These are phyloP conservation scores for Casuarina cunninghamiana DNA, from an alignment of 306 rosid species.

Conservation along the genomic window DNA sequence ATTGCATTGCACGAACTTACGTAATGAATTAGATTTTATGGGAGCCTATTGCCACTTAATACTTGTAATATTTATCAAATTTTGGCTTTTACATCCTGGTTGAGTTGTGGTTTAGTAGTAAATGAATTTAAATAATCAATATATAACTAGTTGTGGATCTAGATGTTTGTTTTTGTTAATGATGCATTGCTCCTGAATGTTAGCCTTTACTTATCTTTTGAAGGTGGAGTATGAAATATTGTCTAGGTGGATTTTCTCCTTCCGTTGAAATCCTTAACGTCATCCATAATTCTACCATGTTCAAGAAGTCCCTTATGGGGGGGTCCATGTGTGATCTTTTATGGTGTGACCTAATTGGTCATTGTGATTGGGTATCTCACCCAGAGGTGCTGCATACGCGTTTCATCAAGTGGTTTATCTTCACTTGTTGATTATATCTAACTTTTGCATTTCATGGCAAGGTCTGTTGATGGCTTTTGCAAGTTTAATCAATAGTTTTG, in stretches of 20 bases:
- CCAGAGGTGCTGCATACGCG: slow-evolving; percentile 95
- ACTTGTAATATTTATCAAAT: background rate
- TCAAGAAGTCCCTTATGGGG: slow-evolving; percentile 95
- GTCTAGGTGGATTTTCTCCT: slow-evolving; percentile 94
- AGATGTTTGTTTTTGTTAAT: background rate
- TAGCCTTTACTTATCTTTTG: too few species aligned
- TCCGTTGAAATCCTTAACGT: slow-evolving; percentile 93
- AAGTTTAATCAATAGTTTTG: background rate
- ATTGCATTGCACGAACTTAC: too few species aligned
- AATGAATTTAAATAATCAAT: background rate
- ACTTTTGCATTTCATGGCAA: background rate
- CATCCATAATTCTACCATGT: slow-evolving; percentile 90
- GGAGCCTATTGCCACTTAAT: too few species aligned
- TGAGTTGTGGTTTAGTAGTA: background rate
- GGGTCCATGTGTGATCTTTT: slow-evolving; percentile 98
- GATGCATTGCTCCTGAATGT: slow-evolving; percentile 23
- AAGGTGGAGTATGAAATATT: slow-evolving; percentile 95
- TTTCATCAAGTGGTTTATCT: slow-evolving; percentile 75
- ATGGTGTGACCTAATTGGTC: slow-evolving; percentile 96
- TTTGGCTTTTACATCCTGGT: background rate
- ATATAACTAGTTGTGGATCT: background rate
- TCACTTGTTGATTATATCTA: background rate
- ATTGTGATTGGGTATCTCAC: slow-evolving; percentile 98
- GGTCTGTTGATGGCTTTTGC: background rate
- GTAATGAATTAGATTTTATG: too few species aligned